A percentile compares a stretch with the other conserved stretches of the same genome.
These are phyloP conservation scores for Hortaea werneckii DNA, from an alignment of 2,329 filamentous ascomycete species.

Conservation along the genomic window DNA sequence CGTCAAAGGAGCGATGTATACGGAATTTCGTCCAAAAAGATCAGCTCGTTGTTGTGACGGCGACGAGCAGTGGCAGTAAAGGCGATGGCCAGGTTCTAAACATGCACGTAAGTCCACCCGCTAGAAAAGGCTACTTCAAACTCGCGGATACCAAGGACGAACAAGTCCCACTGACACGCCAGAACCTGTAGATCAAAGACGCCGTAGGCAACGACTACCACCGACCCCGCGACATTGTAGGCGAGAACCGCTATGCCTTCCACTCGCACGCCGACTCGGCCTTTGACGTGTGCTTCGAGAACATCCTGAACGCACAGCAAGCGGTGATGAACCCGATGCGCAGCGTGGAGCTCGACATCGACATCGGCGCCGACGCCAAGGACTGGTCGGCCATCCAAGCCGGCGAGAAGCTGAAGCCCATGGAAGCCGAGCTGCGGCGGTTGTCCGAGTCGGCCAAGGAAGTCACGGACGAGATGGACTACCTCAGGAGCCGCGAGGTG, in stretches of 20 bases:
- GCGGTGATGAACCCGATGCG: constrained; percentile 46
- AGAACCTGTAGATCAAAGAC: constrained; percentile 68
- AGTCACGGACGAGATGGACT: constrained; percentile 92
- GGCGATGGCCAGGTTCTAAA: constrained; percentile 91
- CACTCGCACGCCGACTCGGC: constrained; percentile 84
- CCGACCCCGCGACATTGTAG: constrained; percentile 77
- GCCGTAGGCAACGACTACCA: constrained; percentile 94
- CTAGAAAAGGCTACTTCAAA: background rate
- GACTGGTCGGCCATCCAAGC: constrained; percentile 97
- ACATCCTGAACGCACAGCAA: constrained; percentile 49
- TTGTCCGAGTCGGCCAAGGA: constrained; percentile 86
- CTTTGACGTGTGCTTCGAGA: constrained; percentile 96
- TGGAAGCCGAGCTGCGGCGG: constrained; percentile 86
- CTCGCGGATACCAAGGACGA: background rate
- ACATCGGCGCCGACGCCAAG: constrained; percentile 93
- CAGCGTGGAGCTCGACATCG: constrained; percentile 82
- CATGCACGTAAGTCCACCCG: constrained; percentile 62
- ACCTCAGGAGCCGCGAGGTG: constrained; percentile 80
- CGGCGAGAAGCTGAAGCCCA: constrained; percentile 92
- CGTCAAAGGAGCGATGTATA: constrained; percentile 74
- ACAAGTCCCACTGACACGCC: background rate
- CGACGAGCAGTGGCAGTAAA: constrained; percentile 71
- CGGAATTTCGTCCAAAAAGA: constrained; percentile 90
- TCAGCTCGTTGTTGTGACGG: constrained; percentile 90
- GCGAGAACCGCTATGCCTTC: constrained; percentile 88